Percentiles rank a stretch among this genome's conserved stretches.
Evolutionary conservation across 371 early-diverging fungal genomes (phyloP).

Genomic region (Saksenaea oblongispora): DNA sequence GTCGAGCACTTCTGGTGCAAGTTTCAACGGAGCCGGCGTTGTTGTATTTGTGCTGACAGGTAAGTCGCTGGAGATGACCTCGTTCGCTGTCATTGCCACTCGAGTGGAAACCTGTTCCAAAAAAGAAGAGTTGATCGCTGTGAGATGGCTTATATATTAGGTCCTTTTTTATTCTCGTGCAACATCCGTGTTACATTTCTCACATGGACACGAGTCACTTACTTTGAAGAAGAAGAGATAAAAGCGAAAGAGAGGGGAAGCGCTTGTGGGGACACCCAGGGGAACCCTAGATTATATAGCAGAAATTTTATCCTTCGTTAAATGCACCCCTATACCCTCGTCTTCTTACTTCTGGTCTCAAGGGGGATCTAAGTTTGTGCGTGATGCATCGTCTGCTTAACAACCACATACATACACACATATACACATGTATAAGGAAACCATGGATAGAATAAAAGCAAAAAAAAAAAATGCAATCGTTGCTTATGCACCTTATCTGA

Average conservation of each 20-base stretch:
- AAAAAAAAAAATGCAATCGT: neutral
- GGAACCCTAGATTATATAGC: constrained; percentile 3
- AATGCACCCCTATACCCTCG: constrained; percentile 4
- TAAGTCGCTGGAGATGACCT: constrained; percentile 56
- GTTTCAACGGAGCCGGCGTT: constrained; percentile 8
- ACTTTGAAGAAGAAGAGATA: neutral
- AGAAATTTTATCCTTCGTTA: neutral
- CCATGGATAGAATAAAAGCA: neutral
- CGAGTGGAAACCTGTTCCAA: constrained; percentile 1
- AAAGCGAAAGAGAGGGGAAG: constrained; percentile 4
- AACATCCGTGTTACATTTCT: constrained; percentile 15
- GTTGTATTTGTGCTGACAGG: constrained; percentile 33
- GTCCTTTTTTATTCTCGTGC: constrained; percentile 7
- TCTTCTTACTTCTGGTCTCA: constrained; percentile 2
- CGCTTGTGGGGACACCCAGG: constrained; percentile 3
- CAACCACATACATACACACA: neutral
- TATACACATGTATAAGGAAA: too few relatives aligned
- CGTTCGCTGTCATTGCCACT: constrained; percentile 29
- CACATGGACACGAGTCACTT: constrained; percentile 14
- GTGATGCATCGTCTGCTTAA: constrained; percentile 2
- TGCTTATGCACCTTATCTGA: neutral
- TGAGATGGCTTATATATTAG: constrained; percentile 8
- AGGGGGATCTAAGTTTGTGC: constrained; percentile 6
- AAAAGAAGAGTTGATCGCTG: neutral
- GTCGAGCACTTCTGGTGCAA: constrained; percentile 34